Percentiles rank a stretch among this genome's conserved stretches.
phyloP scores from a whole-genome alignment of 208 protist species.

The Trichomonas vaginalis region DNA sequence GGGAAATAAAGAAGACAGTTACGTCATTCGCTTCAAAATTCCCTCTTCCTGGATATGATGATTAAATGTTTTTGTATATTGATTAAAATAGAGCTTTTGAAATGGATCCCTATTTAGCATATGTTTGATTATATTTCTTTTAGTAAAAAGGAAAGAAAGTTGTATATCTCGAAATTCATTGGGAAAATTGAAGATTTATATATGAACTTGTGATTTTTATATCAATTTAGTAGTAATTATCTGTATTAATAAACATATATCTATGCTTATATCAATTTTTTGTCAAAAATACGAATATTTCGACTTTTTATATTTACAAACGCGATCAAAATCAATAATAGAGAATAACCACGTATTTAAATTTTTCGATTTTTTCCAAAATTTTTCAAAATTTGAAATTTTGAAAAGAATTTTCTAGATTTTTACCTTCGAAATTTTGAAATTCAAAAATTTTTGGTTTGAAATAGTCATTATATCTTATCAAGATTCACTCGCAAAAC shows the following conservation, averaged over 20 bases:
- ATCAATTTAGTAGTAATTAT: background rate
- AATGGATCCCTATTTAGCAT: no score
- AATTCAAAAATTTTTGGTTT: no score
- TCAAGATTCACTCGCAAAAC: no score
- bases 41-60: conserved; percentile 23
- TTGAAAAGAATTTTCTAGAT: no score
- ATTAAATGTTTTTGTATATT: background rate
- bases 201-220: background rate
- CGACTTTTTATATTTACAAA: background rate
- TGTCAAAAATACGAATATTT: background rate
- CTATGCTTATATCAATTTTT: background rate
- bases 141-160: no score
- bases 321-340: background rate
- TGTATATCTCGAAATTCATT: background rate
- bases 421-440: no score
- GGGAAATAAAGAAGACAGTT: conserved; percentile 24
- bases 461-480: no score
- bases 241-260: background rate
- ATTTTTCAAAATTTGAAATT: background rate
- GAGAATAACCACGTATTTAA: background rate
- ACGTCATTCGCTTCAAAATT: conserved; percentile 23
- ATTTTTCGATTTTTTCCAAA: background rate
- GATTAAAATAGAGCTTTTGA: background rate
- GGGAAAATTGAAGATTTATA: background rate
- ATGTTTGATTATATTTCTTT: no score